These are phyloP conservation scores for Aspergillus biplanus DNA, from an alignment of 495 filamentous ascomycete species.

Conservation along the genomic window DNA sequence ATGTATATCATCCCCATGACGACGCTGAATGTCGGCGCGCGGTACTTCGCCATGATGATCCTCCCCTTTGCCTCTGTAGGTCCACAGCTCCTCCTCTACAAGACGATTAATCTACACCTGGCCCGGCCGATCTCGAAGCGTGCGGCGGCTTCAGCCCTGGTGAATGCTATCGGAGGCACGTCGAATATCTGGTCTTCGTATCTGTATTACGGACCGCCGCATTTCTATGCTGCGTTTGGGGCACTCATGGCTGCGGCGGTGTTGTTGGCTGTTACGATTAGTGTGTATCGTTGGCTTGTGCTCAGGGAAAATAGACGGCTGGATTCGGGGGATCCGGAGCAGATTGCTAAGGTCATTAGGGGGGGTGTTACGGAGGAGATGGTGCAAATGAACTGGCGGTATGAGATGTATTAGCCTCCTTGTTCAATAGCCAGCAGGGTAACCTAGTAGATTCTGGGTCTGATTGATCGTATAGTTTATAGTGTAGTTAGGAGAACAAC, in stretches of 20 bases:
- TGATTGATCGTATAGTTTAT: too few species aligned
- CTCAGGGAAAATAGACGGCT: slow-evolving; percentile 38
- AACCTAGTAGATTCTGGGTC: too few species aligned
- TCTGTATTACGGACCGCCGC: slow-evolving; percentile 37
- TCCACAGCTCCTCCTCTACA: slow-evolving; percentile 36
- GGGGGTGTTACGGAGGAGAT: slow-evolving; percentile 46
- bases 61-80: slow-evolving; percentile 35
- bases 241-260: slow-evolving; percentile 39
- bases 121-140: slow-evolving; percentile 34
- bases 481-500: too few species aligned
- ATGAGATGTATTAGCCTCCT: slow-evolving; percentile 41
- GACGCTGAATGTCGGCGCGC: slow-evolving; percentile 29
- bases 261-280: slow-evolving; percentile 35
- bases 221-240: slow-evolving; percentile 43
- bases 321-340: slow-evolving; percentile 35
- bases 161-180: slow-evolving; percentile 41
- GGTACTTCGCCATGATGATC: slow-evolving; percentile 37
- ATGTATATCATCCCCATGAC: slow-evolving; percentile 35
- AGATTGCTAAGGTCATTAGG: slow-evolving; percentile 39
- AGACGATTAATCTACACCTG: slow-evolving; percentile 36
- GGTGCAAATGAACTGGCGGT: slow-evolving; percentile 45
- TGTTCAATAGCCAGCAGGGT: background rate
- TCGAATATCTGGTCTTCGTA: slow-evolving; percentile 47
- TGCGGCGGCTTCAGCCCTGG: slow-evolving; percentile 34
- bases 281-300: slow-evolving; percentile 41